phyloP scores from a whole-genome alignment of 768 basidiomycete genomes.

The Suillus cothurnatus region DNA sequence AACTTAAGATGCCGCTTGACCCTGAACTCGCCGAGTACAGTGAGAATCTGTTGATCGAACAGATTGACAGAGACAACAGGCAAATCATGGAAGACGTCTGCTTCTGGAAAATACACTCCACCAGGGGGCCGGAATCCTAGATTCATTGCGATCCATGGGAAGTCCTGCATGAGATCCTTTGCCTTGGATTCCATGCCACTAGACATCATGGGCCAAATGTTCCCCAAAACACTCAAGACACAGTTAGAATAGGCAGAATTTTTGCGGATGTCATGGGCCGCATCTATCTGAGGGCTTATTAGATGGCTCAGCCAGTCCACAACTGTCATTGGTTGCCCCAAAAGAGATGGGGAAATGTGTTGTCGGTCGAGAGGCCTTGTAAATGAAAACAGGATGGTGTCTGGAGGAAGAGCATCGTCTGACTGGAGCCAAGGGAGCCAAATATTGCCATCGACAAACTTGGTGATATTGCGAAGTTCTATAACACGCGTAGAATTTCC shows the following conservation, averaged over 20 bases:
- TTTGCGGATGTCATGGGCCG: constrained; percentile 58
- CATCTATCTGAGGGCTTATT: constrained; percentile 43
- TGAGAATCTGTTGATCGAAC: constrained; percentile 58
- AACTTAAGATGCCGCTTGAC: constrained; percentile 84
- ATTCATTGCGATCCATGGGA: constrained; percentile 73
- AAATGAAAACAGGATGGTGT: constrained; percentile 69
- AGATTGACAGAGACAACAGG: constrained; percentile 62
- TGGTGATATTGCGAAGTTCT: constrained; percentile 61
- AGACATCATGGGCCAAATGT: constrained; percentile 62
- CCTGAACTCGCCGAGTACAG: constrained; percentile 61
- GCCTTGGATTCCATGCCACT: constrained; percentile 49
- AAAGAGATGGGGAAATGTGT: constrained; percentile 58
- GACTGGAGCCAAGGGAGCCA: constrained; percentile 57
- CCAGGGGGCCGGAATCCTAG: constrained; percentile 67
- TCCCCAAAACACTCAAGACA: constrained; percentile 52
- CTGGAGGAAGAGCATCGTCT: constrained; percentile 74
- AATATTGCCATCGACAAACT: constrained; percentile 63
- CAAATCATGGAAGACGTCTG: constrained; percentile 87
- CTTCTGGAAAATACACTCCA: constrained; percentile 81
- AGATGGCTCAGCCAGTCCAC: constrained; percentile 73
- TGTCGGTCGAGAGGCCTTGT: constrained; percentile 56
- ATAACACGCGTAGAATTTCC: constrained; percentile 38
- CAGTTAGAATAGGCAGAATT: constrained; percentile 77
- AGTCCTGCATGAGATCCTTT: constrained; percentile 46
- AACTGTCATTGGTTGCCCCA: constrained; percentile 74